Evolutionary conservation across 2,329 filamentous ascomycete species (phyloP).

Genomic region (Fusarium tricinctum): DNA sequence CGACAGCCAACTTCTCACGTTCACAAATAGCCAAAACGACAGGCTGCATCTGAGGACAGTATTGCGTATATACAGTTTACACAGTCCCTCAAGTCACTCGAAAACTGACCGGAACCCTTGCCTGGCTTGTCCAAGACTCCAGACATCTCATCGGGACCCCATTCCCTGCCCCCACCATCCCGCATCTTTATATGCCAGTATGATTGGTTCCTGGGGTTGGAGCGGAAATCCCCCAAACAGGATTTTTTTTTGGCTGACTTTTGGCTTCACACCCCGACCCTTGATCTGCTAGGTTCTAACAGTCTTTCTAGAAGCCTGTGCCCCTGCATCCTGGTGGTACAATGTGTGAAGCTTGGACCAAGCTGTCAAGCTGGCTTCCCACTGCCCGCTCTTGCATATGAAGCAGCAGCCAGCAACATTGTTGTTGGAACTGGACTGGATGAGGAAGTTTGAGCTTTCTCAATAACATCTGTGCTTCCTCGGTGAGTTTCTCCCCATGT

Average conservation of each 20-base stretch:
- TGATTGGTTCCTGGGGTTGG: conserved; percentile 41
- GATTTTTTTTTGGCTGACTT: conserved; percentile 36
- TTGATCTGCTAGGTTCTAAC: conserved; percentile 44
- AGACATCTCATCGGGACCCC: conserved; percentile 44
- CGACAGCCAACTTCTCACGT: conserved; percentile 11
- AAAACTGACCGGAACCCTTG: conserved; percentile 54
- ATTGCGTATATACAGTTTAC: conserved; percentile 35
- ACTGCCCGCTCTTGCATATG: conserved; percentile 32
- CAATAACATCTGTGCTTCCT: conserved; percentile 21
- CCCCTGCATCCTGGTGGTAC: conserved; percentile 46
- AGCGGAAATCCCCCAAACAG: conserved; percentile 41
- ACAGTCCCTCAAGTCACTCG: conserved; percentile 52
- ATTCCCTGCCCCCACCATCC: conserved; percentile 46
- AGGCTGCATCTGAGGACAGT: conserved; percentile 35
- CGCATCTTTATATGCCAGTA: conserved; percentile 36
- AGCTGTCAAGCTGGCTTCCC: conserved; percentile 28
- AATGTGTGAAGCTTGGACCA: conserved; percentile 48
- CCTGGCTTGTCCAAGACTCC: conserved; percentile 41
- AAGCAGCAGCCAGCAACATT: conserved; percentile 19
- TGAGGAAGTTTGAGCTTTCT: neutral
- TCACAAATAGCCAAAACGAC: conserved; percentile 29
- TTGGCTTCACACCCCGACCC: conserved; percentile 37
- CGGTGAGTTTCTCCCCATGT: conserved; percentile 31
- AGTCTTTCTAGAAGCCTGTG: conserved; percentile 50
- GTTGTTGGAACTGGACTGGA: neutral